These are phyloP conservation scores for Sarocladium kiliense DNA, from an alignment of 2,329 filamentous ascomycete species.

Conservation along the genomic window DNA sequence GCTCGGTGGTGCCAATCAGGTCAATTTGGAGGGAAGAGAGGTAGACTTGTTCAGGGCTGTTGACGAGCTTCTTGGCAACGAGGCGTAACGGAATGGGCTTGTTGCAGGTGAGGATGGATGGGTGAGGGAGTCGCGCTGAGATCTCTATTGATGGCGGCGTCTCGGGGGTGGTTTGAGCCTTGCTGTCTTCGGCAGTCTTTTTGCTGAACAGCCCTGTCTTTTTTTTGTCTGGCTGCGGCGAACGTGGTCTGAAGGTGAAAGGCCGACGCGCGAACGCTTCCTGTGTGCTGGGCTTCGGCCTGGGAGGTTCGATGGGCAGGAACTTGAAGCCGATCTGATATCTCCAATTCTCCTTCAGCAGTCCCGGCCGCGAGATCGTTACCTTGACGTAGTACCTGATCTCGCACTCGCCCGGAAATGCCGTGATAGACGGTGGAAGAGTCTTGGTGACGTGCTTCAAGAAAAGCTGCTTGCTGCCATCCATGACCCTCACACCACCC, in stretches of 20 bases:
- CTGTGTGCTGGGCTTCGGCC: conserved; percentile 59
- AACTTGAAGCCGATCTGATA: conserved; percentile 70
- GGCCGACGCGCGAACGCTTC: conserved; percentile 81
- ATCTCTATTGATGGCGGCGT: conserved; percentile 67
- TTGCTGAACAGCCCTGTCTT: conserved; percentile 57
- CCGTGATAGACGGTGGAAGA: conserved; percentile 82
- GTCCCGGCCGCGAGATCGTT: conserved; percentile 82
- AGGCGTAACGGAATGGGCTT: conserved; percentile 76
- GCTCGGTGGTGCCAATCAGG: conserved; percentile 71
- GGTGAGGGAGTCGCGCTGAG: conserved; percentile 76
- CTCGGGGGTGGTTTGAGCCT: conserved; percentile 18
- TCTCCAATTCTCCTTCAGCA: conserved; percentile 88
- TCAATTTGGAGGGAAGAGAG: conserved; percentile 77
- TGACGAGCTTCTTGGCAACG: conserved; percentile 69
- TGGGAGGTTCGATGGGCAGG: conserved; percentile 85
- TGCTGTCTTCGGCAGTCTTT: conserved; percentile 17
- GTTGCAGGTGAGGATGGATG: conserved; percentile 84
- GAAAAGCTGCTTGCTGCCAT: conserved; percentile 57
- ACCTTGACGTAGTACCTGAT: conserved; percentile 93
- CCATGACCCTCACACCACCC: conserved; percentile 54
- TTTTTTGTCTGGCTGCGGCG: conserved; percentile 35
- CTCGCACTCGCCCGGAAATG: conserved; percentile 81
- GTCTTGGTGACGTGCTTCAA: conserved; percentile 75
- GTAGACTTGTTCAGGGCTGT: conserved; percentile 64
- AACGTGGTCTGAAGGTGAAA: conserved; percentile 48